phyloP scores from a whole-genome alignment of 1,139 yeast genomes.

The Blastobotrys elegans region DNA sequence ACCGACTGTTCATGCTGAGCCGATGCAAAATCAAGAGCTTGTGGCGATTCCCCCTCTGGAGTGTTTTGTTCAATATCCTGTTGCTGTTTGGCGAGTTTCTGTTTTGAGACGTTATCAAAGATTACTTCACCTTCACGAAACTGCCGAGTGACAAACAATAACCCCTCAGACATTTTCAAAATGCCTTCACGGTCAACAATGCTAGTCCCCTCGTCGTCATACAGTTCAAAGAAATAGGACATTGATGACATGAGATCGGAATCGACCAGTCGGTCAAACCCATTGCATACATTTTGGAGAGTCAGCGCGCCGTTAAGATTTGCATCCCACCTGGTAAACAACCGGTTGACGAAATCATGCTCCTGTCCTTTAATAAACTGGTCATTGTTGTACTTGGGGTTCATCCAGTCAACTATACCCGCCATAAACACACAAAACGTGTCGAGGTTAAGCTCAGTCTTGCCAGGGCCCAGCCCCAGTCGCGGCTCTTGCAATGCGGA shows the following conservation, averaged over 20 bases:
- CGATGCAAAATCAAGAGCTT: slow-evolving; percentile 35
- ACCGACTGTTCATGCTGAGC: slow-evolving; percentile 70
- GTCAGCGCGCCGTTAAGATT: slow-evolving; percentile 52
- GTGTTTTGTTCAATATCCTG: slow-evolving; percentile 9
- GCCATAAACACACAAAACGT: slow-evolving; percentile 71
- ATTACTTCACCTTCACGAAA: slow-evolving; percentile 35
- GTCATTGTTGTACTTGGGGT: slow-evolving; percentile 28
- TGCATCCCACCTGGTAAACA: slow-evolving; percentile 70
- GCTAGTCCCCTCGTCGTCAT: slow-evolving; percentile 58
- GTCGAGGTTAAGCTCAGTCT: slow-evolving; percentile 62
- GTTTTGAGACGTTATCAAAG: slow-evolving; percentile 24
- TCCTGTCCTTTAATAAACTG: slow-evolving; percentile 17
- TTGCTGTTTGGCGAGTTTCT: slow-evolving; percentile 13
- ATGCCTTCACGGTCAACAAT: slow-evolving; percentile 74
- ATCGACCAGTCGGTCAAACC: slow-evolving; percentile 64
- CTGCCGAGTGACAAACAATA: slow-evolving; percentile 75
- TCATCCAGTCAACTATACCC: slow-evolving; percentile 74
- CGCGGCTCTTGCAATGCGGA: slow-evolving; percentile 70
- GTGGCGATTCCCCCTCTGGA: slow-evolving; percentile 12
- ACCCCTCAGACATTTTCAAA: slow-evolving; percentile 78
- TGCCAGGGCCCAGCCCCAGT: slow-evolving; percentile 49
- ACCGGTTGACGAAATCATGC: slow-evolving; percentile 52
- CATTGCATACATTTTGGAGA: slow-evolving; percentile 64
- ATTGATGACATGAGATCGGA: slow-evolving; percentile 74
- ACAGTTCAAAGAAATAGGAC: slow-evolving; percentile 72